These are phyloP conservation scores for Metschnikowia lunata DNA, from an alignment of 805 yeast species.

Conservation along the genomic window DNA sequence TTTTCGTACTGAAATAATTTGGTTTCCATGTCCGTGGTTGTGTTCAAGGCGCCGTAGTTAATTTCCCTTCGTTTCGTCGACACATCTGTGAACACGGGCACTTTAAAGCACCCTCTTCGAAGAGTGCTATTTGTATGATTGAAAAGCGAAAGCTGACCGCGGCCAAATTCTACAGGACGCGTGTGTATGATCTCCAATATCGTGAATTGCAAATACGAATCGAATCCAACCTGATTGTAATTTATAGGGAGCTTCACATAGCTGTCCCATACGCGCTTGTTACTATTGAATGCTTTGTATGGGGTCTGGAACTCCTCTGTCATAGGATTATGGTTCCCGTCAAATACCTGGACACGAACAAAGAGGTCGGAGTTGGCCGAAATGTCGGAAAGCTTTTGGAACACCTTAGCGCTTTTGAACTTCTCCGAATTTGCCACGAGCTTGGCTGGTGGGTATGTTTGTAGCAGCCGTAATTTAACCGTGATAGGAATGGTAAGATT, in stretches of 20 bases:
- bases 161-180: conserved; percentile 51
- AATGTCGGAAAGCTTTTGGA: conserved; percentile 30
- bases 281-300: conserved; percentile 29
- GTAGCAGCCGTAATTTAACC: conserved; percentile 31
- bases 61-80: conserved; percentile 6
- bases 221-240: conserved; percentile 65
- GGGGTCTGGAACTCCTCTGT: conserved; percentile 34
- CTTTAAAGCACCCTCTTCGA: conserved; percentile 65
- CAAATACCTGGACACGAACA: conserved; percentile 28
- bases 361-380: conserved; percentile 33
- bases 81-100: conserved; percentile 12
- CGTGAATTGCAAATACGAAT: conserved; percentile 54
- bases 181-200: conserved; percentile 68
- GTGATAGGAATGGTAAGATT: conserved; percentile 31
- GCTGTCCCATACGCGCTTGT: conserved; percentile 58
- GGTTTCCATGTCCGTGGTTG: conserved; percentile 40
- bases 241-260: conserved; percentile 71
- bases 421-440: conserved; percentile 26
- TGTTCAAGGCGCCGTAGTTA: conserved; percentile 19
- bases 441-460: conserved; percentile 13
- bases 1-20: conserved; percentile 59
- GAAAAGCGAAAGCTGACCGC: conserved; percentile 57
- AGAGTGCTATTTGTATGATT: conserved; percentile 50
- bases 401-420: conserved; percentile 32
- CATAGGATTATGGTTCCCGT: conserved; percentile 27